Percentiles rank a stretch among this genome's conserved stretches.
Evolutionary conservation across 2,329 filamentous ascomycete genomes (phyloP).

Genomic region (Esteya vermicola): DNA sequence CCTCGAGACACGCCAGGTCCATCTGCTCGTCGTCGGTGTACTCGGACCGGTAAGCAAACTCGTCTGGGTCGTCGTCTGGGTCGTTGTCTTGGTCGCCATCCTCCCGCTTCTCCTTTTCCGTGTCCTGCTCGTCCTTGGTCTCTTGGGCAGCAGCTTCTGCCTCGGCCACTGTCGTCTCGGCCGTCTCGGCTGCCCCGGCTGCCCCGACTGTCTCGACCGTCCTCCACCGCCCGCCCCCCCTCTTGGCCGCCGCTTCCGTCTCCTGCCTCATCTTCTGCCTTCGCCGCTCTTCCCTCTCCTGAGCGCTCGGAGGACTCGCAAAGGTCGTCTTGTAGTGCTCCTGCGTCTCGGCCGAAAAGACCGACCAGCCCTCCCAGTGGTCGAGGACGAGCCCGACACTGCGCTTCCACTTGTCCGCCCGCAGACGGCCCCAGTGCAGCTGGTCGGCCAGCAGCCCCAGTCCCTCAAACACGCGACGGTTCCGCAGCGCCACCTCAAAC

Average conservation of each 20-base stretch:
- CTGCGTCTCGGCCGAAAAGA: constrained; percentile 61
- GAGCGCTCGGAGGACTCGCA: constrained; percentile 45
- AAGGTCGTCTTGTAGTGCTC: constrained; percentile 58
- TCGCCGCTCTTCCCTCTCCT: constrained; percentile 22
- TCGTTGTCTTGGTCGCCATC: constrained; percentile 13
- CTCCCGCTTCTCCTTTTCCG: constrained; percentile 21
- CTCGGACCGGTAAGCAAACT: constrained; percentile 9
- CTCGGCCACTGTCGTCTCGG: constrained; percentile 17
- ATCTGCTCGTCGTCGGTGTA: constrained; percentile 24
- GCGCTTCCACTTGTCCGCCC: constrained; percentile 73
- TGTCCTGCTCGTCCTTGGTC: neutral
- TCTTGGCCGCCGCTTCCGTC: constrained; percentile 10
- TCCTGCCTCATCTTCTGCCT: constrained; percentile 11
- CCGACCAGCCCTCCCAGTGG: constrained; percentile 58
- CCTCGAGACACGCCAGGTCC: constrained; percentile 31
- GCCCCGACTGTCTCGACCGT: constrained; percentile 30
- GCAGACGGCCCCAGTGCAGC: constrained; percentile 64
- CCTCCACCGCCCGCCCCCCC: constrained; percentile 33
- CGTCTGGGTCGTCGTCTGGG: constrained; percentile 8
- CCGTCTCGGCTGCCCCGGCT: constrained; percentile 3
- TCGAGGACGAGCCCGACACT: constrained; percentile 55
- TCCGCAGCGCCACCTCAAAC: constrained; percentile 58
- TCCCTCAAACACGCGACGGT: constrained; percentile 56
- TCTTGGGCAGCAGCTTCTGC: neutral
- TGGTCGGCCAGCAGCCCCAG: constrained; percentile 61